A percentile compares a stretch with the other conserved stretches of the same genome.
phyloP scores from a whole-genome alignment of 2,329 filamentous ascomycete species.

The Claviceps capensis region DNA sequence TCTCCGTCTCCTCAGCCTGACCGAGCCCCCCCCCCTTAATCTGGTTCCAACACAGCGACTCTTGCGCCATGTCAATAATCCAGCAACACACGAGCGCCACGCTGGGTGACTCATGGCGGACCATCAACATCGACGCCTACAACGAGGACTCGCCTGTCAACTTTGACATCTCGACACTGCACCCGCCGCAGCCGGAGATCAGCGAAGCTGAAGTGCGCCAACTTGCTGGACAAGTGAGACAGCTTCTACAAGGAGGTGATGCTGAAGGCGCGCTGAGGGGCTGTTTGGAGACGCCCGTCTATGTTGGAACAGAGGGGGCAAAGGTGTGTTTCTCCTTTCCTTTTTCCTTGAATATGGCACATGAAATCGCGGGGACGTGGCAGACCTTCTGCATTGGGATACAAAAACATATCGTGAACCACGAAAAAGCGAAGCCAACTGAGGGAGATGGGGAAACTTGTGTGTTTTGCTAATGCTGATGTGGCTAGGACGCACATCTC shows the following conservation, averaged over 20 bases:
- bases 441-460: too few species aligned
- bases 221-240: slow-evolving; percentile 68
- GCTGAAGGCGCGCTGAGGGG: slow-evolving; percentile 73
- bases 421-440: too few species aligned
- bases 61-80: slow-evolving; percentile 46
- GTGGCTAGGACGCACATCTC: slow-evolving; percentile 62
- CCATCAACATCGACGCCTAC: slow-evolving; percentile 85
- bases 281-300: slow-evolving; percentile 76
- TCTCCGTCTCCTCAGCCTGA: background rate
- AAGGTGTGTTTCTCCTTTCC: slow-evolving; percentile 30
- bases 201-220: slow-evolving; percentile 66
- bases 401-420: too few species aligned
- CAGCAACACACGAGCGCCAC: slow-evolving; percentile 48
- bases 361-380: background rate
- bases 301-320: slow-evolving; percentile 41
- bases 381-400: background rate
- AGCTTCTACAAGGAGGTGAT: slow-evolving; percentile 77
- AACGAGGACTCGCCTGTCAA: slow-evolving; percentile 83
- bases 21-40: background rate
- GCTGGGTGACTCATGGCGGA: slow-evolving; percentile 59
- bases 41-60: background rate
- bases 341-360: background rate
- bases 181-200: slow-evolving; percentile 60
- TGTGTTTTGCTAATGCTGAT: background rate
- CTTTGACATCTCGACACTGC: slow-evolving; percentile 77